Evolutionary conservation across 805 yeast species (phyloP).

Genomic region (Saccharomycopsis sp.): DNA sequence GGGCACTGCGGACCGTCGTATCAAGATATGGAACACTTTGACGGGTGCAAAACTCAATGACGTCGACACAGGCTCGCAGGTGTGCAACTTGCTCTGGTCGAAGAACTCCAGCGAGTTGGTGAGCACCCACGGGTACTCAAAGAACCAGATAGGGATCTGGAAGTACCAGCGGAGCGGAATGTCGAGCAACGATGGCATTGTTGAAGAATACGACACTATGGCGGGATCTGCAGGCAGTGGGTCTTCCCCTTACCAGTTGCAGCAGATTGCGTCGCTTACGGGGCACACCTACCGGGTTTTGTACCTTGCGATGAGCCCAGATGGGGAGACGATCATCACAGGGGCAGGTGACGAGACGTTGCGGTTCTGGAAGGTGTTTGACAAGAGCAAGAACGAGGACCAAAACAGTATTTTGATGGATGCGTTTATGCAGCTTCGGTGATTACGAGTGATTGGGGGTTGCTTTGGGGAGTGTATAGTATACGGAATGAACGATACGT

Average conservation of each 20-base stretch:
- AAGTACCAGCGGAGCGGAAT: slow-evolving; percentile 57
- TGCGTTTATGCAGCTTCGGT: slow-evolving; percentile 70
- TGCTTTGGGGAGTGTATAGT: no score
- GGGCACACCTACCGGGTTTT: slow-evolving; percentile 93
- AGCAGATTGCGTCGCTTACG: slow-evolving; percentile 85
- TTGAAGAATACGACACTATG: not conserved
- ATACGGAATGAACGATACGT: no score
- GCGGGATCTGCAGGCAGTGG: not conserved
- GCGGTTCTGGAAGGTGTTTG: slow-evolving; percentile 93
- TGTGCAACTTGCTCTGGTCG: slow-evolving; percentile 92
- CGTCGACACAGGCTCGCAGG: slow-evolving; percentile 94
- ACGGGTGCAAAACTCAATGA: slow-evolving; percentile 70
- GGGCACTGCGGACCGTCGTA: slow-evolving; percentile 87
- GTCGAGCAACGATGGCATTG: not conserved
- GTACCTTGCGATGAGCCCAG: slow-evolving; percentile 85
- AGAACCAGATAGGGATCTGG: slow-evolving; percentile 90
- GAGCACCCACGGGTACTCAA: slow-evolving; percentile 89
- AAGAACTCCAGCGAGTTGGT: slow-evolving; percentile 87
- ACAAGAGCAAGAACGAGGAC: slow-evolving; percentile 54
- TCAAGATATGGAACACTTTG: slow-evolving; percentile 87
- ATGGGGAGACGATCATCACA: slow-evolving; percentile 93
- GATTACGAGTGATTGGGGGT: slow-evolving; percentile 17
- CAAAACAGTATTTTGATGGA: slow-evolving; percentile 61
- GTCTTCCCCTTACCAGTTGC: slow-evolving; percentile 35
- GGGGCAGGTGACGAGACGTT: slow-evolving; percentile 98